Percentiles rank a stretch among this genome's conserved stretches.
Conservation (phyloP, 2,329 filamentous ascomycete genomes). For the Trichocomaceae sp. region DNA sequence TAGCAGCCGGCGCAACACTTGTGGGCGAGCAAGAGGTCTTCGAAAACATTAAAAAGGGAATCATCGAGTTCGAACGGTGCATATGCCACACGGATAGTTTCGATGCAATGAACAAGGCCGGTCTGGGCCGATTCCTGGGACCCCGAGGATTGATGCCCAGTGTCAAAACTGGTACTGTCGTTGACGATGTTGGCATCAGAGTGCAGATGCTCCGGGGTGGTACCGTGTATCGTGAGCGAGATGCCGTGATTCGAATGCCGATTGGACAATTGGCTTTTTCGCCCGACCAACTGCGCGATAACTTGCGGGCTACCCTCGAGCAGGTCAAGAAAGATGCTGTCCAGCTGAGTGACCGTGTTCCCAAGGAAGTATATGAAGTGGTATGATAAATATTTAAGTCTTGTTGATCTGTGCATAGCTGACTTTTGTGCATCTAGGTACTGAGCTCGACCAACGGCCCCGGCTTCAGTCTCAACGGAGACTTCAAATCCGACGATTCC, state of each 20-base stretch:
- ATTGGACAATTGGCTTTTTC: conserved; percentile 86
- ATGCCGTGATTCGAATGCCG: conserved; percentile 80
- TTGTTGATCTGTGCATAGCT: conserved; percentile 36
- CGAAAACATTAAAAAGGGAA: conserved; percentile 65
- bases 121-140: conserved; percentile 72
- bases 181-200: conserved; percentile 66
- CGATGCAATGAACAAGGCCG: conserved; percentile 71
- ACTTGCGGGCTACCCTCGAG: conserved; percentile 70
- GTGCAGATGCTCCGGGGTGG: conserved; percentile 79
- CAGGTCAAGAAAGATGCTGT: conserved; percentile 72
- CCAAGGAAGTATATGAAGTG: conserved; percentile 68
- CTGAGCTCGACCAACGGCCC: conserved; percentile 82
- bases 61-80: conserved; percentile 80
- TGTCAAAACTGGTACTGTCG: conserved; percentile 79
- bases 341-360: conserved; percentile 55
- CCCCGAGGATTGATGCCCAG: conserved; percentile 91
- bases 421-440: conserved; percentile 43
- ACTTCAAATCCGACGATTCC: conserved; percentile 59
- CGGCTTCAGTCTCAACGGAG: conserved; percentile 78
- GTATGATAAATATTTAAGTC: conserved; percentile 35
- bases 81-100: conserved; percentile 78
- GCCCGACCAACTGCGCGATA: conserved; percentile 75
- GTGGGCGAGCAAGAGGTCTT: conserved; percentile 86
- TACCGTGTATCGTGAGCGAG: conserved; percentile 77
- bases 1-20: conserved; percentile 68